Conservation (phyloP, 148 eudicot genomes). For the Camellia sinensis region DNA sequence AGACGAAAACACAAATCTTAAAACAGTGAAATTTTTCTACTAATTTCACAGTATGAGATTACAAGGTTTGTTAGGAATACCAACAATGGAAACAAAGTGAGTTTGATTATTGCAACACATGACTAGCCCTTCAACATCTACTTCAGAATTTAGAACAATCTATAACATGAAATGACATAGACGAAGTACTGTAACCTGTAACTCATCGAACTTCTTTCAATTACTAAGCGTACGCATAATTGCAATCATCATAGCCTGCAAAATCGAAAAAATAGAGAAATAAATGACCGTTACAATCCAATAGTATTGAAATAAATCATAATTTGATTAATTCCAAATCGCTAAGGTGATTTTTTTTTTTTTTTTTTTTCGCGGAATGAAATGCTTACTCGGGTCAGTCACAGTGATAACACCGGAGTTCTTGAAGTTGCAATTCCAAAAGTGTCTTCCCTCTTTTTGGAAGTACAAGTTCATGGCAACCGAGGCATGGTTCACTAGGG, state of each 20-base stretch:
- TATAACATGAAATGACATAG: neutral
- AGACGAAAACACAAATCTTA: no score
- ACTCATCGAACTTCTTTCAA: no score
- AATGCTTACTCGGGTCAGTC: slow-evolving; percentile 45
- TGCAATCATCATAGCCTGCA: slow-evolving; percentile 28
- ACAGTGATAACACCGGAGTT: slow-evolving; percentile 30
- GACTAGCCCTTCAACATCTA: no score
- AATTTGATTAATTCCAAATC: no score
- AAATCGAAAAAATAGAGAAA: neutral
- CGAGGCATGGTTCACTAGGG: slow-evolving; percentile 42
- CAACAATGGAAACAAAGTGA: no score
- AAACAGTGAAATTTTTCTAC: no score
- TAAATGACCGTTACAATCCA: no score
- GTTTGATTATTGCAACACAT: no score
- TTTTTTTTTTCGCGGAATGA: neutral
- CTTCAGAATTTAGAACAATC: neutral
- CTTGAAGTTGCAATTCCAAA: slow-evolving; percentile 36
- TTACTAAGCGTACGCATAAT: neutral
- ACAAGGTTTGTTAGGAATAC: no score
- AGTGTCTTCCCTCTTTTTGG: slow-evolving; percentile 26
- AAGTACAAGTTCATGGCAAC: slow-evolving; percentile 59
- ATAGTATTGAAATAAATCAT: no score
- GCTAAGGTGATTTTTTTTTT: neutral
- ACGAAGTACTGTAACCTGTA: no score
- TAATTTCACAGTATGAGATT: no score